Percentiles rank a stretch among this genome's conserved stretches.
phyloP scores from a whole-genome alignment of 768 basidiomycete genomes.

The Strobilomyces echinocephalus region DNA sequence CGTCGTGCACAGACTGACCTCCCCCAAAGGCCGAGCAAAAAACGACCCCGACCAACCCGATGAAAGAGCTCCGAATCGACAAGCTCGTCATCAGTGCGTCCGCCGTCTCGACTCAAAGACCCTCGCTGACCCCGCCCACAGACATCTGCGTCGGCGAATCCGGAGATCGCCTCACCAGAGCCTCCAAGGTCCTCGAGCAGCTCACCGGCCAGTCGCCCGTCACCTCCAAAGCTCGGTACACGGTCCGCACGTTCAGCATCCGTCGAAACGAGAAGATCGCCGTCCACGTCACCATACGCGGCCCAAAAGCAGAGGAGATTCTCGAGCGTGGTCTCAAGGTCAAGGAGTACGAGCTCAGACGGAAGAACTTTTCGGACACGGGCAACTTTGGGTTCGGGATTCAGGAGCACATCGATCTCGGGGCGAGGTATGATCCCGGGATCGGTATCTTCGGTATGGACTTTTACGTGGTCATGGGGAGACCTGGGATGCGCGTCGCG shows the following conservation, averaged over 20 bases:
- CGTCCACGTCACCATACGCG: slow-evolving; percentile 96
- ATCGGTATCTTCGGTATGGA: slow-evolving; percentile 99
- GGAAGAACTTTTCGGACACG: slow-evolving; percentile 96
- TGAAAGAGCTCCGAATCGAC: slow-evolving; percentile 95
- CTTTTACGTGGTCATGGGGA: slow-evolving; percentile 97
- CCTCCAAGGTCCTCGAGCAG: slow-evolving; percentile 98
- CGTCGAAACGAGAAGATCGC: slow-evolving; percentile 99
- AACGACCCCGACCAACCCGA: slow-evolving; percentile 84
- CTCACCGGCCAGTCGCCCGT: slow-evolving; percentile 99
- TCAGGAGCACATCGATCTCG: slow-evolving; percentile 98
- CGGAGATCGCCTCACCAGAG: slow-evolving; percentile 97
- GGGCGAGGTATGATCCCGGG: slow-evolving; percentile 95
- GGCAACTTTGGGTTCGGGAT: slow-evolving; percentile 99
- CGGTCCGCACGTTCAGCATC: slow-evolving; percentile 98
- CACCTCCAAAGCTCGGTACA: slow-evolving; percentile 99
- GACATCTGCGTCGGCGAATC: slow-evolving; percentile 99
- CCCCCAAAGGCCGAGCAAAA: slow-evolving; percentile 74
- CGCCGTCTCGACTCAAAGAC: not conserved
- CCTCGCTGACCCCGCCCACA: slow-evolving; percentile 25
- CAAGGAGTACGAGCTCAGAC: slow-evolving; percentile 98
- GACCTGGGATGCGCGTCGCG: slow-evolving; percentile 89
- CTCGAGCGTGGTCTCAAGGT: slow-evolving; percentile 98
- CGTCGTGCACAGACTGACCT: not conserved
- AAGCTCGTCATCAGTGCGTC: slow-evolving; percentile 99
- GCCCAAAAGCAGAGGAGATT: slow-evolving; percentile 99